phyloP scores from a whole-genome alignment of 345 rosid species.

The Salix exigua region DNA sequence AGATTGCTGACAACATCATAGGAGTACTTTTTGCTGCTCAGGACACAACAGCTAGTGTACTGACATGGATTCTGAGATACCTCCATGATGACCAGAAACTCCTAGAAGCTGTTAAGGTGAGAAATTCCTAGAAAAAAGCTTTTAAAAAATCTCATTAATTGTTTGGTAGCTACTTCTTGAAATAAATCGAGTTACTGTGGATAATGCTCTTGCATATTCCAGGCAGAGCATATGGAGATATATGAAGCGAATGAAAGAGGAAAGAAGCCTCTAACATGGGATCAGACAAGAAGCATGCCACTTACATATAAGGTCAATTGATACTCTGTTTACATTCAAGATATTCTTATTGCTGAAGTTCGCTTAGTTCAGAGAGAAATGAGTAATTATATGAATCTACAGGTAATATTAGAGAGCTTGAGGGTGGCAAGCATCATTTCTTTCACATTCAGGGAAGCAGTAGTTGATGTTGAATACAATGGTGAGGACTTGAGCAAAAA shows the following conservation, averaged over 20 bases:
- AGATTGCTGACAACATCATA: slow-evolving; percentile 54
- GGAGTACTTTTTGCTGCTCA: slow-evolving; percentile 64
- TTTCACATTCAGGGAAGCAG: slow-evolving; percentile 71
- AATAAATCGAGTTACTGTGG: not conserved
- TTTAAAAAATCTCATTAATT: not conserved
- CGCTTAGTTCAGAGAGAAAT: not conserved
- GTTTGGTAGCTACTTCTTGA: not conserved
- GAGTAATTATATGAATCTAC: not conserved
- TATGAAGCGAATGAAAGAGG: slow-evolving; percentile 23
- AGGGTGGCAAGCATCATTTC: slow-evolving; percentile 76
- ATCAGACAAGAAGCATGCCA: slow-evolving; percentile 56
- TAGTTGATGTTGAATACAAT: slow-evolving; percentile 64
- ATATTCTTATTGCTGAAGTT: not conserved
- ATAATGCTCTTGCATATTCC: not conserved
- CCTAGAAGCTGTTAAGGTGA: slow-evolving; percentile 44
- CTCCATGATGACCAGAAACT: slow-evolving; percentile 43
- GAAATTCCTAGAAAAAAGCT: not conserved
- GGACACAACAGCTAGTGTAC: slow-evolving; percentile 61
- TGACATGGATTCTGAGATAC: slow-evolving; percentile 57
- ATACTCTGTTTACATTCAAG: not conserved
- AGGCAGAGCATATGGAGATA: slow-evolving; percentile 47
- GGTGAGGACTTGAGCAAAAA: slow-evolving; percentile 33
- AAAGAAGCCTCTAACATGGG: slow-evolving; percentile 34
- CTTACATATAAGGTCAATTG: slow-evolving; percentile 39
- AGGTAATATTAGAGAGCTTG: slow-evolving; percentile 65